Percentiles rank a stretch among this genome's conserved stretches.
These are phyloP conservation scores for Kazachstania viticola DNA, from an alignment of 805 yeast species.

Conservation along the genomic window DNA sequence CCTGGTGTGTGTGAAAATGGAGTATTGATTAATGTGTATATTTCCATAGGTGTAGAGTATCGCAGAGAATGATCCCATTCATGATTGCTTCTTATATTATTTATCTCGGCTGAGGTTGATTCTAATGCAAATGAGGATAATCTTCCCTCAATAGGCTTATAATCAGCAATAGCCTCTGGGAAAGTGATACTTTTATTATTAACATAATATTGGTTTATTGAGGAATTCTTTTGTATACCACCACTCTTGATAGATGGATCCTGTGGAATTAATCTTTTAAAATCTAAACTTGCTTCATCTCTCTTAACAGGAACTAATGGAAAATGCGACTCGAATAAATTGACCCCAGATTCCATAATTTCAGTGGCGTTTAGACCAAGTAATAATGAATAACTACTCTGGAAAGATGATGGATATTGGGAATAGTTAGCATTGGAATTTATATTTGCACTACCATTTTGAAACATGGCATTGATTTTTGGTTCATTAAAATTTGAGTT, in stretches of 20 bases:
- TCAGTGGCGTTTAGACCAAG: constrained; percentile 21
- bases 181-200: constrained; percentile 39
- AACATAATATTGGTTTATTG: constrained; percentile 55
- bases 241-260: constrained; percentile 8
- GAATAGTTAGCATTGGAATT: constrained; percentile 8
- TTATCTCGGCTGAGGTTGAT: constrained; percentile 14
- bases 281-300: constrained; percentile 8
- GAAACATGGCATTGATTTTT: neutral
- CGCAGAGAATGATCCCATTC: constrained; percentile 26
- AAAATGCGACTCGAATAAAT: constrained; percentile 21
- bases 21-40: constrained; percentile 57
- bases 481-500: no score
- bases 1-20: constrained; percentile 91
- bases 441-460: neutral
- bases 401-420: constrained; percentile 12
- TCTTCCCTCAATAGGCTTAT: constrained; percentile 1
- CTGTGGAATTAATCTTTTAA: constrained; percentile 13
- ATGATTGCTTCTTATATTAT: constrained; percentile 12
- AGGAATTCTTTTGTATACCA: constrained; percentile 4
- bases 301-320: constrained; percentile 22
- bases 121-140: constrained; percentile 18
- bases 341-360: constrained; percentile 15
- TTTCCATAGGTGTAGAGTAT: constrained; percentile 60
- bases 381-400: constrained; percentile 16
- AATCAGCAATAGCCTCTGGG: constrained; percentile 42